Percentiles rank a stretch among this genome's conserved stretches.
phyloP scores from a whole-genome alignment of 2,329 filamentous ascomycete genomes.

The Bertia moriformis region DNA sequence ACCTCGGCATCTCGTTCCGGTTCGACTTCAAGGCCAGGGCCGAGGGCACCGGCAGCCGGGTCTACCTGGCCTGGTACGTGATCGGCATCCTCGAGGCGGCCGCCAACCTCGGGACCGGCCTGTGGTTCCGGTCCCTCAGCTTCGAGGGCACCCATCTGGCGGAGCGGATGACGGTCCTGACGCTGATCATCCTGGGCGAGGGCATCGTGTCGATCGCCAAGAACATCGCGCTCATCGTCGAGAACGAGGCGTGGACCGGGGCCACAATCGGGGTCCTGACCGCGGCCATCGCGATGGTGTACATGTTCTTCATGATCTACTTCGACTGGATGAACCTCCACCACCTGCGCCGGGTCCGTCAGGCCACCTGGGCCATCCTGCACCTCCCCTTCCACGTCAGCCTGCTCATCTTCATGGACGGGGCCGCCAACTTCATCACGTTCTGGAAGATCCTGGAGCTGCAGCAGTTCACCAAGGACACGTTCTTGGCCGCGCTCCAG shows the following conservation, averaged over 20 bases:
- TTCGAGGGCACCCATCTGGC: slow-evolving; percentile 49
- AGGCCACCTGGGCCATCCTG: slow-evolving; percentile 39
- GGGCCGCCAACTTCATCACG: slow-evolving; percentile 38
- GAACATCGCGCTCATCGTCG: slow-evolving; percentile 32
- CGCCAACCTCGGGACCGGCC: slow-evolving; percentile 34
- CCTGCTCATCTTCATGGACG: slow-evolving; percentile 49
- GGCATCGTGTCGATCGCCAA: slow-evolving; percentile 42
- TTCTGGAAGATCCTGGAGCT: slow-evolving; percentile 19
- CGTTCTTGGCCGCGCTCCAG: background rate
- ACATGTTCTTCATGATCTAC: slow-evolving; percentile 29
- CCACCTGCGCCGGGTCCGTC: slow-evolving; percentile 37
- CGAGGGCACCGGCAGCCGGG: slow-evolving; percentile 13
- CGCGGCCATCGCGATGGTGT: slow-evolving; percentile 20
- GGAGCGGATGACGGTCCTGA: slow-evolving; percentile 47
- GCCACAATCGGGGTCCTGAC: slow-evolving; percentile 5
- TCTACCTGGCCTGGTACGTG: slow-evolving; percentile 33
- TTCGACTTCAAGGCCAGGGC: no score
- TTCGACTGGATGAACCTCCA: slow-evolving; percentile 52
- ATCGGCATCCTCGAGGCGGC: slow-evolving; percentile 36
- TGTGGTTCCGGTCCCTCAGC: slow-evolving; percentile 36
- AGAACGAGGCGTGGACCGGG: slow-evolving; percentile 21
- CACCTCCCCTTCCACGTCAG: slow-evolving; percentile 52
- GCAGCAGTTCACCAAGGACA: background rate
- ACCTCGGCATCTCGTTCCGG: slow-evolving; percentile 23
- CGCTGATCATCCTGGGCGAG: slow-evolving; percentile 52